Percentiles rank a stretch among this genome's conserved stretches.
These are phyloP conservation scores for Aspergillus awamori DNA, from an alignment of 2,329 filamentous ascomycete genomes.

Conservation along the genomic window DNA sequence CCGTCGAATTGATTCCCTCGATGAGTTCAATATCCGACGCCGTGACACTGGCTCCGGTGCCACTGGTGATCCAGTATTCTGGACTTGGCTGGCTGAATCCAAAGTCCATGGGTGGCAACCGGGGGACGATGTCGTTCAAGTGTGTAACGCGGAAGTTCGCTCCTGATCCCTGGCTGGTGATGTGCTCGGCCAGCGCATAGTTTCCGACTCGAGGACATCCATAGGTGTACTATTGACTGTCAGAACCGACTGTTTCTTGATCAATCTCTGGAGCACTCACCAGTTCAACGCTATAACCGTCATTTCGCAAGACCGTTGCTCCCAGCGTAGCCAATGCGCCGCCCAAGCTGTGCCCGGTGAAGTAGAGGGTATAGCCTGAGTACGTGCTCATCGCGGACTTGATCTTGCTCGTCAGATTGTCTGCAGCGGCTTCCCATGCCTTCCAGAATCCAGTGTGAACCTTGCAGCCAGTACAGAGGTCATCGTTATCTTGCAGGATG, in stretches of 20 bases:
- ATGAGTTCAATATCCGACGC: conserved; percentile 37
- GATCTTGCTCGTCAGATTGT: conserved; percentile 43
- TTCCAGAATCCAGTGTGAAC: conserved; percentile 53
- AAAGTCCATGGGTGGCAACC: conserved; percentile 36
- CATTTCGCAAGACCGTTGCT: conserved; percentile 48
- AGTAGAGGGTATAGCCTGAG: conserved; percentile 47
- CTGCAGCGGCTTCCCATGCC: conserved; percentile 46
- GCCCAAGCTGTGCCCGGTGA: conserved; percentile 56
- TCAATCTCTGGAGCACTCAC: conserved; percentile 35
- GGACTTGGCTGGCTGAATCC: conserved; percentile 43
- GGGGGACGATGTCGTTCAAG: conserved; percentile 42
- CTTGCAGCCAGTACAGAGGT: conserved; percentile 49
- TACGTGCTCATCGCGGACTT: conserved; percentile 31
- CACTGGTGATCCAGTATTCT: conserved; percentile 46
- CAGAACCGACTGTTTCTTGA: conserved; percentile 2
- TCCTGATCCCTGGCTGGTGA: conserved; percentile 37
- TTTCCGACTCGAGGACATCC: conserved; percentile 50
- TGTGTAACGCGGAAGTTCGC: conserved; percentile 44
- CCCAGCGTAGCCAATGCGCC: conserved; percentile 55
- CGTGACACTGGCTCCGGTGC: conserved; percentile 31
- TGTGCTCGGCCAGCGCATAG: conserved; percentile 39
- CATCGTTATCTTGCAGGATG: conserved; percentile 30
- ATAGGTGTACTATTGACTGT: conserved; percentile 41
- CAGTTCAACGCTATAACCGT: conserved; percentile 45
- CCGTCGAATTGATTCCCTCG: conserved; percentile 33